phyloP scores from a whole-genome alignment of 345 rosid species.

The Leavenworthia alabamica region DNA sequence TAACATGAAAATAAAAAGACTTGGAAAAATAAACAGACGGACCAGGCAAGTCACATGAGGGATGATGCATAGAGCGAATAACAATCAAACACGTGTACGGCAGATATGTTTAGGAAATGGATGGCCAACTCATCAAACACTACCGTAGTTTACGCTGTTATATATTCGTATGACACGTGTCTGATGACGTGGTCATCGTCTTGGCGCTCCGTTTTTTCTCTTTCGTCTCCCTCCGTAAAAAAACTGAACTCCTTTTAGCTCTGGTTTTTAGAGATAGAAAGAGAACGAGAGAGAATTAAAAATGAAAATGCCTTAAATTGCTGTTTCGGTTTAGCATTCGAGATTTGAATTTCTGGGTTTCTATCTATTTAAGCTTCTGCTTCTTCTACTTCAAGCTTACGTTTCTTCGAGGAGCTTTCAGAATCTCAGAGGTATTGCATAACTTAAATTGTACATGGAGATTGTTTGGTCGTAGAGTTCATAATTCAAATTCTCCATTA shows the following conservation, averaged over 20 bases:
- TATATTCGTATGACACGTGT: slow-evolving; percentile 56
- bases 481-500: background rate
- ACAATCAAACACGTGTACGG: slow-evolving; percentile 60
- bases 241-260: slow-evolving; percentile 16
- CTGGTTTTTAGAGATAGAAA: slow-evolving; percentile 19
- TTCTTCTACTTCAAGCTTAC: background rate
- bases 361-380: too few species aligned
- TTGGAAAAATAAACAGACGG: too few species aligned
- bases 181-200: slow-evolving; percentile 77
- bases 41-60: too few species aligned
- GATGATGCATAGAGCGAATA: too few species aligned
- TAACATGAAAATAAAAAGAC: too few species aligned
- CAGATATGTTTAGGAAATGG: slow-evolving; percentile 39
- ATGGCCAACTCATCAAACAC: slow-evolving; percentile 87
- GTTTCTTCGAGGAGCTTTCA: background rate
- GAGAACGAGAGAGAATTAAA: slow-evolving; percentile 9
- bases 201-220: slow-evolving; percentile 45
- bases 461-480: background rate
- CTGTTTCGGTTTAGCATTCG: background rate
- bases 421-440: slow-evolving; percentile 13
- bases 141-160: slow-evolving; percentile 37
- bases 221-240: slow-evolving; percentile 14
- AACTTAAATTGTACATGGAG: background rate
- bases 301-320: slow-evolving; percentile 20
- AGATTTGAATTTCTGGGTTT: too few species aligned